Base-by-base conservation (phyloP, 2,329 filamentous ascomycete genomes). In the Clarireedia homoeocarpa region DNA sequence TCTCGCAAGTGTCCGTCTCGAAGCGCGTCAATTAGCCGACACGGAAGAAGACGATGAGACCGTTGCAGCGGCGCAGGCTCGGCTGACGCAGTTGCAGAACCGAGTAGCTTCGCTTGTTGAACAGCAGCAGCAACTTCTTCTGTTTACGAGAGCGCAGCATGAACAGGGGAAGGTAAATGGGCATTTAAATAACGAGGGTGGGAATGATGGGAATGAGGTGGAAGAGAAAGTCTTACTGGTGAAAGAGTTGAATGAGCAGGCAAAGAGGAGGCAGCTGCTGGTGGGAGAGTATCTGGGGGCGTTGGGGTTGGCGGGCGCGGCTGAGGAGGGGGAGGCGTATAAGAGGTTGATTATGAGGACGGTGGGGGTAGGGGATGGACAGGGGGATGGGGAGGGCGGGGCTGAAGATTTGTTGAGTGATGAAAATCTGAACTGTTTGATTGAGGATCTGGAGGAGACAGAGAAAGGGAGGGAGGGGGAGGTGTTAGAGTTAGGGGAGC, bases 301-400 rank as follows among this genome's bases (percentile, higher is more conserved):
- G 12, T 74, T 89, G 47, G 81, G 81, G 46, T 78, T 84, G 60
- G 84, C 87, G 10, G 87, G 87, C 44, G 83, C 85, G 39, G 83
- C 85, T 38, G 85, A 89, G 69, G 84, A 84, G 67, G 87, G 88
- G 61, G 84, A 85, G 63, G 83, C 85, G 68, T 92, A 91, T 70
- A 79, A 86, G 42, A 57, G 57, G 56, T 56, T 65, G 2, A 59
- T 66, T 38, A 53, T 55, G 5, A 61, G 59, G 23, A 56, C 56
- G 27, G 44, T 63, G 12, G 27, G 64, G 58, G 27, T 51, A 55
- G 75, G 77, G 46, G 84, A 82, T 65, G 70, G 84, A 51, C 79
- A 6, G 51, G 51, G 6, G 34, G 48, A 5, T 44, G 42, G 1
- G 51, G 51, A 23, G 17, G 38, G 38, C 9, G 38, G 14, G 38